phyloP scores from a whole-genome alignment of 1,284 basidiomycete species.

The Irpex sp. region DNA sequence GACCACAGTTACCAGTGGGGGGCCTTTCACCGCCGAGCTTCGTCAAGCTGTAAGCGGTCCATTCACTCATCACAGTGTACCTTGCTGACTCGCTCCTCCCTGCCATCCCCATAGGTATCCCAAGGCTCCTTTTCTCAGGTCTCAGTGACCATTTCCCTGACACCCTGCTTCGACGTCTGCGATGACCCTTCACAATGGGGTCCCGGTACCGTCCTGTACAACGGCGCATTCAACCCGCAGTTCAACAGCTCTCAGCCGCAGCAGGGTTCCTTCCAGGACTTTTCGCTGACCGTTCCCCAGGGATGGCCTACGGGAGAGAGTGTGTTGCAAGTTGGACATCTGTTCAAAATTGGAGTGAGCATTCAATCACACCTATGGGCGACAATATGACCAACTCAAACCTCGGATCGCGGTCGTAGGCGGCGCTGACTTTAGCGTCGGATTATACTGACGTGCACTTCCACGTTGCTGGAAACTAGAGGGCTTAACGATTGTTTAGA shows the following conservation, averaged over 20 bases:
- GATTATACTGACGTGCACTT: conserved; percentile 11
- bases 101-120: neutral
- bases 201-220: conserved; percentile 17
- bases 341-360: conserved; percentile 18
- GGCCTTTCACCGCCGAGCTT: conserved; percentile 4
- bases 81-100: neutral
- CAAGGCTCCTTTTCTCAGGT: conserved; percentile 11
- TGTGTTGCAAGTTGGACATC: conserved; percentile 18
- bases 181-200: conserved; percentile 13
- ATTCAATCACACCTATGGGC: neutral
- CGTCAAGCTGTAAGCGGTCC: conserved; percentile 1
- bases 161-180: conserved; percentile 14
- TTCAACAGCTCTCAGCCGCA: conserved; percentile 13
- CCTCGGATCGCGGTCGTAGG: neutral
- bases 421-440: conserved; percentile 3
- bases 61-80: too few relatives aligned
- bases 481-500: neutral
- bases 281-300: conserved; percentile 13
- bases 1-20: neutral
- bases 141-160: conserved; percentile 15
- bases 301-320: conserved; percentile 13
- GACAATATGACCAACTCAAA: too few relatives aligned
- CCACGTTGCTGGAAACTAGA: neutral
- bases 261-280: conserved; percentile 18
- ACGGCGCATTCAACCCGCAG: conserved; percentile 16